These are phyloP conservation scores for Eimeria nieschulzi DNA, from an alignment of 169 alveolate genomes.

Conservation along the genomic window DNA sequence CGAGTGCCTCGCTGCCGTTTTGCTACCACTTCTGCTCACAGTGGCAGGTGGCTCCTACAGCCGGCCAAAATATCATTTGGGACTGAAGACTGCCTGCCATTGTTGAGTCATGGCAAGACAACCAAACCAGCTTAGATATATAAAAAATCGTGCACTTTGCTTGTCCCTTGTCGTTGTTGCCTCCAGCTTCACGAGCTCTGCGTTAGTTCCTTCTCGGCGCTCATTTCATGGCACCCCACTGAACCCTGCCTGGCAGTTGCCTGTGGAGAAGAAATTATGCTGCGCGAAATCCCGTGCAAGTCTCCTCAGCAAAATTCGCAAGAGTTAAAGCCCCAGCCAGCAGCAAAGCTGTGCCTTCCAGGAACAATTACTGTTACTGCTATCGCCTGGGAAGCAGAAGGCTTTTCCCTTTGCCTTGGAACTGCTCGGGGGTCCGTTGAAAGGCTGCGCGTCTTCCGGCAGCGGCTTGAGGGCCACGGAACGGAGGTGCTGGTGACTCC, in stretches of 20 bases:
- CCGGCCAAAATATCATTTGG: no score
- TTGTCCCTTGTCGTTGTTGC: no score
- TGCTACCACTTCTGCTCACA: no score
- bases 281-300: background rate
- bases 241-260: conserved; percentile 34
- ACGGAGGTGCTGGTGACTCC: background rate
- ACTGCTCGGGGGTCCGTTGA: conserved; percentile 39
- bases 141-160: no score
- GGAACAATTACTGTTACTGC: conserved; percentile 13
- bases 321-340: background rate
- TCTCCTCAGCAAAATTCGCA: background rate
- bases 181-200: background rate
- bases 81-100: no score
- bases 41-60: no score
- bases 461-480: background rate
- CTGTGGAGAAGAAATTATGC: background rate
- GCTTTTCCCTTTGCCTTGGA: background rate
- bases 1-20: no score
- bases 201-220: background rate
- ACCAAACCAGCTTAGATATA: no score
- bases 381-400: background rate
- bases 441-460: background rate
- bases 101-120: no score
- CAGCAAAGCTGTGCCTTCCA: background rate
- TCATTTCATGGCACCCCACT: conserved; percentile 12